phyloP scores from a whole-genome alignment of 2,329 filamentous ascomycete species.

The Aspergillus quadricinctus region DNA sequence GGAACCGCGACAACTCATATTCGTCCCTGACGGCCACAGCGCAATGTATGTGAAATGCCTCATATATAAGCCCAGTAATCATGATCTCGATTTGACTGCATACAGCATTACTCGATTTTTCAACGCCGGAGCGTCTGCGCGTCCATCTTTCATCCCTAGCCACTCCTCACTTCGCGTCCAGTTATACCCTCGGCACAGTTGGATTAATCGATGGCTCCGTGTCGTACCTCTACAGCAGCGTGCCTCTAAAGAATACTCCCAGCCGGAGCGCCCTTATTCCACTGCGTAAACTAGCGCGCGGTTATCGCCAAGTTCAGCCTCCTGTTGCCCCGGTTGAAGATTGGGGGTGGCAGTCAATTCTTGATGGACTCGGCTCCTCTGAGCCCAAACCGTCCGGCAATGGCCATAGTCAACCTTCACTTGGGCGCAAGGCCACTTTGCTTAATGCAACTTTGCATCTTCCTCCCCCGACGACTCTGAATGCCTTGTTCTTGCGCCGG shows the following conservation, averaged over 20 bases:
- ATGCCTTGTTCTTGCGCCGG: constrained; percentile 77
- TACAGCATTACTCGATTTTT: constrained; percentile 79
- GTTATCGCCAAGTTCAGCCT: constrained; percentile 70
- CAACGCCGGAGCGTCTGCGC: constrained; percentile 76
- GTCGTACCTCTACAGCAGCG: constrained; percentile 90
- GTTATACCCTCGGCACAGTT: constrained; percentile 83
- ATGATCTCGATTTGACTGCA: constrained; percentile 5
- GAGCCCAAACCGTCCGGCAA: constrained; percentile 7
- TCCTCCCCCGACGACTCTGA: constrained; percentile 72
- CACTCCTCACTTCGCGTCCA: constrained; percentile 88
- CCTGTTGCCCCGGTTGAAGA: constrained; percentile 32
- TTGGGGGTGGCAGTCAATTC: constrained; percentile 30
- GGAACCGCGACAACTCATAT: constrained; percentile 91
- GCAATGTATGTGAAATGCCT: constrained; percentile 54
- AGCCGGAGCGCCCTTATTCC: constrained; percentile 72
- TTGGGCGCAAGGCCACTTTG: constrained; percentile 36
- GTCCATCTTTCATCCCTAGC: constrained; percentile 87
- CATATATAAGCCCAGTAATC: neutral
- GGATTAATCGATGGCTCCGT: constrained; percentile 95
- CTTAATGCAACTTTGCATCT: constrained; percentile 45
- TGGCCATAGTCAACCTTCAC: neutral
- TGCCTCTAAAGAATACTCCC: constrained; percentile 62
- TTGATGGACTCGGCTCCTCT: constrained; percentile 17
- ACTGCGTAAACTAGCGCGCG: constrained; percentile 70
- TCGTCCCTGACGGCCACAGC: constrained; percentile 78